phyloP scores from a whole-genome alignment of 805 yeast genomes.

The Candida vaughaniae region DNA sequence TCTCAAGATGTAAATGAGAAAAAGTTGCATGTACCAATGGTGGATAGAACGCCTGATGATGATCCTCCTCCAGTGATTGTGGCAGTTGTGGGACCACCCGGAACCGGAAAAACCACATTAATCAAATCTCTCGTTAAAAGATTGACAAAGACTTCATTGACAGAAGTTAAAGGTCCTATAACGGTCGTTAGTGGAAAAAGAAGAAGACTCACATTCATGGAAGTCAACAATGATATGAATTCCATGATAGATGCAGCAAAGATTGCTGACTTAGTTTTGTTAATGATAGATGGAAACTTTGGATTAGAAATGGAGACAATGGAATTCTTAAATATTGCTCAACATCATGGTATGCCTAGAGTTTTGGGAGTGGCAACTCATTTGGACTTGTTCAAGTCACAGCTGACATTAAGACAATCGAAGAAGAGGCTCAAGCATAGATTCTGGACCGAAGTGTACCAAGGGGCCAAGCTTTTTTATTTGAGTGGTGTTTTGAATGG shows the following conservation, averaged over 20 bases:
- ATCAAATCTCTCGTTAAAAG: conserved; percentile 86
- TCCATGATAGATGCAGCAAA: conserved; percentile 97
- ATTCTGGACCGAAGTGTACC: conserved; percentile 98
- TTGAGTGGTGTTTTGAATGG: conserved; percentile 95
- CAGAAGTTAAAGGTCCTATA: conserved; percentile 91
- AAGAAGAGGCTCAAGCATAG: conserved; percentile 90
- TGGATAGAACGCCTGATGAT: conserved; percentile 94
- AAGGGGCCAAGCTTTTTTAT: conserved; percentile 94
- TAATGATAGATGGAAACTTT: conserved; percentile 93
- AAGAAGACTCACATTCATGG: conserved; percentile 88
- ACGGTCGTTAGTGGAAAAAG: conserved; percentile 96
- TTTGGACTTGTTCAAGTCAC: conserved; percentile 88
- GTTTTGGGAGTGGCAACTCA: conserved; percentile 95
- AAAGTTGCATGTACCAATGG: conserved; percentile 94
- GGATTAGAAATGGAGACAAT: conserved; percentile 99
- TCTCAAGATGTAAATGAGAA: conserved; percentile 80
- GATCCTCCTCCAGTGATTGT: conserved; percentile 96
- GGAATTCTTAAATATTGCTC: conserved; percentile 95
- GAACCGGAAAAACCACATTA: conserved; percentile 94
- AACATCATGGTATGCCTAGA: conserved; percentile 98
- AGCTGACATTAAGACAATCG: conserved; percentile 83
- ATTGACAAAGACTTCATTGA: conserved; percentile 79
- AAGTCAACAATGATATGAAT: conserved; percentile 87
- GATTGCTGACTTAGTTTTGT: conserved; percentile 85
- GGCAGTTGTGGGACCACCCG: conserved; percentile 98